Evolutionary conservation across 257 asterid species (phyloP).

Genomic region (Handroanthus guayacan): DNA sequence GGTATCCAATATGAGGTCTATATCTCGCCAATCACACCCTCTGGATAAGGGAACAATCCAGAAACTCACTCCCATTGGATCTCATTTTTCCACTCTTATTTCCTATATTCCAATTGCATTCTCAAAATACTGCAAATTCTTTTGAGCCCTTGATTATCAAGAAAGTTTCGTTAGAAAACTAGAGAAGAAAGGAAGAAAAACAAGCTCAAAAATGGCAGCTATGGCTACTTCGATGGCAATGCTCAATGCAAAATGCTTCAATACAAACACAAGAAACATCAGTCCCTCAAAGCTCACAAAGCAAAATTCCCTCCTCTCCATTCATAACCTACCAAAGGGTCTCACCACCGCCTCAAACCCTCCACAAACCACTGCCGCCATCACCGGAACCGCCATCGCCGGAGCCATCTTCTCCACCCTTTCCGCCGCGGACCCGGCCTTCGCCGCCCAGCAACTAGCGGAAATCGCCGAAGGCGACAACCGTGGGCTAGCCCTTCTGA

Average conservation of each 20-base stretch:
- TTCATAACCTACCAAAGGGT: slow-evolving; percentile 57
- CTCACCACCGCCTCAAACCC: slow-evolving; percentile 39
- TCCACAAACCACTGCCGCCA: slow-evolving; percentile 29
- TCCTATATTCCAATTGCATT: slow-evolving; percentile 41
- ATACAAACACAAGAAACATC: slow-evolving; percentile 38
- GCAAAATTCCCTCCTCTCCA: slow-evolving; percentile 52
- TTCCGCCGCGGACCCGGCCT: slow-evolving; percentile 70
- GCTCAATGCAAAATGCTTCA: slow-evolving; percentile 65
- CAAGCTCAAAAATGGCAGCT: slow-evolving; percentile 80
- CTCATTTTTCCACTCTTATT: slow-evolving; percentile 26
- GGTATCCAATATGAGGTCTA: slow-evolving; percentile 58
- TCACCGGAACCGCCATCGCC: slow-evolving; percentile 60
- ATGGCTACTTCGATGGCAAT: slow-evolving; percentile 74
- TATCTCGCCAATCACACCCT: slow-evolving; percentile 52
- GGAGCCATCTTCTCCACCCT: slow-evolving; percentile 83
- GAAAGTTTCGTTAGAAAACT: background rate
- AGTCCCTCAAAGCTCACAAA: slow-evolving; percentile 44
- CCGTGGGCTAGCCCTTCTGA: slow-evolving; percentile 78
- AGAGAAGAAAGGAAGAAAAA: background rate
- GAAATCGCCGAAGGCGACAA: slow-evolving; percentile 89
- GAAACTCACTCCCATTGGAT: slow-evolving; percentile 51
- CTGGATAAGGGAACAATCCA: slow-evolving; percentile 72
- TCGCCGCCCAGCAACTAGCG: slow-evolving; percentile 91
- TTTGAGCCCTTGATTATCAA: slow-evolving; percentile 26
- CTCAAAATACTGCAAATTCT: slow-evolving; percentile 4